Conservation (phyloP, 257 asterid species). For the Haberlea rhodopensis region DNA sequence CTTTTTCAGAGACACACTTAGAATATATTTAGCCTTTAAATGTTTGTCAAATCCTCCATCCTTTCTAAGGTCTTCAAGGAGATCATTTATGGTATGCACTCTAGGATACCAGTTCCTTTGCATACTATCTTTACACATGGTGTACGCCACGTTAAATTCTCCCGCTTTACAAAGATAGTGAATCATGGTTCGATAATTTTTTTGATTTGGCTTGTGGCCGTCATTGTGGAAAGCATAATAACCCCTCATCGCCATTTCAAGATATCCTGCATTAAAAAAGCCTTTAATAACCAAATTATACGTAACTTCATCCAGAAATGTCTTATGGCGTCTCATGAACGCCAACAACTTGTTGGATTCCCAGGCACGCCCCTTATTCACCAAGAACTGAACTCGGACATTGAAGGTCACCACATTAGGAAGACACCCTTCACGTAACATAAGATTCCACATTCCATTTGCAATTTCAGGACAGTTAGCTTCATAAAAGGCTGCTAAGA, state of each 20-base stretch:
- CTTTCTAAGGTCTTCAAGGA: conserved; percentile 58
- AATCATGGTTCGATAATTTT: conserved; percentile 72
- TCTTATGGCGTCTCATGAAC: conserved; percentile 43
- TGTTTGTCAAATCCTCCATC: conserved; percentile 36
- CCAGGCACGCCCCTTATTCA: conserved; percentile 60
- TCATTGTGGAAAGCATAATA: conserved; percentile 46
- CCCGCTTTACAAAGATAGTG: conserved; percentile 60
- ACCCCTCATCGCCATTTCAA: conserved; percentile 58
- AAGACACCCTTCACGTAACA: conserved; percentile 61
- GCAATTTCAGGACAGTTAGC: conserved; percentile 46
- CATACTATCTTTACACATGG: conserved; percentile 64
- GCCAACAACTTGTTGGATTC: conserved; percentile 59
- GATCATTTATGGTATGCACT: conserved; percentile 42
- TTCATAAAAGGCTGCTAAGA: conserved; percentile 68
- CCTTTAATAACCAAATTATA: conserved; percentile 86
- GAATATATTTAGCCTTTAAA: conserved; percentile 48
- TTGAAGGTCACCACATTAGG: conserved; percentile 78
- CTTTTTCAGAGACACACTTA: conserved; percentile 51
- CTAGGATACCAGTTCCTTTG: conserved; percentile 71
- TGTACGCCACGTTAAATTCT: conserved; percentile 53
- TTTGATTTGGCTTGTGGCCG: conserved; percentile 65
- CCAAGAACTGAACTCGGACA: conserved; percentile 73
- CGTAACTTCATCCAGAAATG: conserved; percentile 60
- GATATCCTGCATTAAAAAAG: conserved; percentile 47
- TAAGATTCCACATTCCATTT: conserved; percentile 76